Evolutionary conservation across 805 yeast genomes (phyloP), one percentile per base, ranked within the genome.

Genomic region (Saccharomyces paradoxus): DNA sequence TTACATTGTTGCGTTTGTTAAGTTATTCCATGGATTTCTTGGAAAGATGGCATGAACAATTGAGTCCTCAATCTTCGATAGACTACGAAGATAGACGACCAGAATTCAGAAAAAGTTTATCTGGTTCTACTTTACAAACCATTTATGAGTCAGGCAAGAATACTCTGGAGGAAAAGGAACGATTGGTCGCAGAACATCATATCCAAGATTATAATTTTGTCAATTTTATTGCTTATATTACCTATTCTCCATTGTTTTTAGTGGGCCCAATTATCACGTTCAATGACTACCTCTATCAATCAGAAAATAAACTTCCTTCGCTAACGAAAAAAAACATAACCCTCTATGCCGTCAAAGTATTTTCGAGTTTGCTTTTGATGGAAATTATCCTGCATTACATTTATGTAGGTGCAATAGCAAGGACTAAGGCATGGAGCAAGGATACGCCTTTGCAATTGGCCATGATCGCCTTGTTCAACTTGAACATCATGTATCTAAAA

Each of bases 211-310:
- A 89, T 70, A 75, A 74, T 24, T 62, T 81, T 21, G 51, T 70
- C 48, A 86, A 87, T 65, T 88, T 86, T 66, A 55, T 89, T 46
- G 82, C 95, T 0, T 92, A 89, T 66, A 65, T 87, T 41, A 72
- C 86, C 7, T 91, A 91, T 64, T 79, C 96, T 0, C 98, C 98
- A 3, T 72, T 91, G 50, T 87, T 87, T 70, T 82, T 92, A 60
- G 97, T 96, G 3, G 98, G 98, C 1, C 98, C 98, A 27, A 82
- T 92, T 21, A 63, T 91, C 37, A 86, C 97, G 0, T 92, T 86
- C 74, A 92, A 92, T 71, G 97, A 92, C 68, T 91, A 82, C 69
- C 70, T 86, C 48, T 83, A 83, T 62, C 98, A 92, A 71, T 74
- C 84, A 4, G 71, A 73, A 31, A 74, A 78, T 58, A 76, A 81